phyloP scores from a whole-genome alignment of 129 eudicot species.

The Chrysanthemum makinoi region DNA sequence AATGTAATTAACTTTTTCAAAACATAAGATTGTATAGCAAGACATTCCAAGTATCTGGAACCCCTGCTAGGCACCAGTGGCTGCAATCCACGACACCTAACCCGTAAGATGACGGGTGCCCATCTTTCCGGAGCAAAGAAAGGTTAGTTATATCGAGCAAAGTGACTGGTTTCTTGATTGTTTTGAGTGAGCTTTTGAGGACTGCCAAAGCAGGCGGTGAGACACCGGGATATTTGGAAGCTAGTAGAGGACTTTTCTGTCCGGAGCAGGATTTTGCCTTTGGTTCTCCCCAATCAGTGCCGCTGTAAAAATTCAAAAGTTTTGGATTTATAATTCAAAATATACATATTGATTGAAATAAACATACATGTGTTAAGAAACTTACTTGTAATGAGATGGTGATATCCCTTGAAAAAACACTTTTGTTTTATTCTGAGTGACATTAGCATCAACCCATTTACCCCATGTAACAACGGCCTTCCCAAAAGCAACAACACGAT shows the following conservation, averaged over 20 bases:
- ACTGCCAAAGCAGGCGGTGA: conserved; percentile 47
- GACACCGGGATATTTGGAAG: conserved; percentile 61
- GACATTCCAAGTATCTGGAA: conserved; percentile 88
- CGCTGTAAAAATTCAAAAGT: conserved; percentile 36
- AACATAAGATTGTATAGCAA: conserved; percentile 63
- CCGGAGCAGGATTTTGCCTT: conserved; percentile 58
- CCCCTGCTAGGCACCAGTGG: conserved; percentile 94
- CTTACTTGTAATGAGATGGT: conserved; percentile 75
- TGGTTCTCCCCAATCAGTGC: conserved; percentile 70
- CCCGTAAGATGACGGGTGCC: conserved; percentile 77
- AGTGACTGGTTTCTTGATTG: conserved; percentile 57
- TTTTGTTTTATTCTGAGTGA: conserved; percentile 38
- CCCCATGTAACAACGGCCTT: conserved; percentile 64
- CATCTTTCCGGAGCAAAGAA: conserved; percentile 75
- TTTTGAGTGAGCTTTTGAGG: conserved; percentile 50
- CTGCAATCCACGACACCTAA: conserved; percentile 73
- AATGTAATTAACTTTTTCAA: not conserved
- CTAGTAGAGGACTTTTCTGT: conserved; percentile 50
- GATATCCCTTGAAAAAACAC: conserved; percentile 75
- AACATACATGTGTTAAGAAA: not conserved
- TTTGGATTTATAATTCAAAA: not conserved
- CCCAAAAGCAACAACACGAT: conserved; percentile 54
- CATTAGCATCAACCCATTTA: conserved; percentile 48
- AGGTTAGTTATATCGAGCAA: conserved; percentile 73
- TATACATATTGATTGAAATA: not conserved